phyloP scores from a whole-genome alignment of 306 rosid species.

The Amphicarpaea edgeworthii region DNA sequence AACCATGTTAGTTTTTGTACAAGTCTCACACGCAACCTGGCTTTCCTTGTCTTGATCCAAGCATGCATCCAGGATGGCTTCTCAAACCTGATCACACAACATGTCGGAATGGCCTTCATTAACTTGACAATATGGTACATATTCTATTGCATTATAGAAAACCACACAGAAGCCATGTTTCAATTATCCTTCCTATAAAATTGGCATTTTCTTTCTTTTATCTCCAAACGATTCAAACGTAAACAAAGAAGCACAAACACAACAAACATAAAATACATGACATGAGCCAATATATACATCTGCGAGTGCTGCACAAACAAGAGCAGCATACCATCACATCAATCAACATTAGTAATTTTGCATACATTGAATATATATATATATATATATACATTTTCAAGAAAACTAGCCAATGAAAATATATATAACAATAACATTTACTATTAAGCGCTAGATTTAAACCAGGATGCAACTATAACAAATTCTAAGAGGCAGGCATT shows the following conservation, averaged over 20 bases:
- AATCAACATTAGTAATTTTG: slow-evolving; percentile 8
- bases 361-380: neutral
- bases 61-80: slow-evolving; percentile 89
- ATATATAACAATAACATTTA: neutral
- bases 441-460: slow-evolving; percentile 28
- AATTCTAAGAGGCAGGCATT: neutral
- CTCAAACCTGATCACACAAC: slow-evolving; percentile 87
- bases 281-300: neutral
- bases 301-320: slow-evolving; percentile 3
- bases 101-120: slow-evolving; percentile 86
- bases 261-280: too few species aligned
- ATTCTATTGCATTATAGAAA: neutral
- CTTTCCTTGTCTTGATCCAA: slow-evolving; percentile 82
- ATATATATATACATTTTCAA: neutral
- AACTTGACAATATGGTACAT: neutral
- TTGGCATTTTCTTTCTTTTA: too few species aligned
- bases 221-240: too few species aligned
- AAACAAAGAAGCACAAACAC: too few species aligned
- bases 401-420: neutral
- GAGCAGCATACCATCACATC: neutral
- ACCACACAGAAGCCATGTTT: too few species aligned
- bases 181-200: too few species aligned
- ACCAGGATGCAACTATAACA: neutral
- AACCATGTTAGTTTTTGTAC: slow-evolving; percentile 92
- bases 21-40: slow-evolving; percentile 89